These are phyloP conservation scores for Bipolaris oryzae DNA, from an alignment of 2,329 filamentous ascomycete species.

Conservation along the genomic window DNA sequence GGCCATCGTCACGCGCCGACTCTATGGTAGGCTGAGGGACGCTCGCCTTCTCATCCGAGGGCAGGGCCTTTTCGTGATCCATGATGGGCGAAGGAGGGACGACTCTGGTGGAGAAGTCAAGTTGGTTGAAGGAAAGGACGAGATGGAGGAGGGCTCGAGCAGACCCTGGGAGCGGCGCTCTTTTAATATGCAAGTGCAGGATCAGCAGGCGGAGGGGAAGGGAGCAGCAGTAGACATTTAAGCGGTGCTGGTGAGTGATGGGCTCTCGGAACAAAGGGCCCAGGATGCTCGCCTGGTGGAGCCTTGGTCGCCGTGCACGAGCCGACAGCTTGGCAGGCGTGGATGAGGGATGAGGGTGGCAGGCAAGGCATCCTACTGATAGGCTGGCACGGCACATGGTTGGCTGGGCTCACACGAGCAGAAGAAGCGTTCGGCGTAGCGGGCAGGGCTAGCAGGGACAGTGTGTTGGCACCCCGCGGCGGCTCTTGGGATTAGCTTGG, in stretches of 20 bases:
- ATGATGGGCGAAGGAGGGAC: constrained; percentile 20
- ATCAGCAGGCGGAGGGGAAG: constrained; percentile 36
- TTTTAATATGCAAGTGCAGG: constrained; percentile 31
- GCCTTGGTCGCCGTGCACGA: constrained; percentile 23
- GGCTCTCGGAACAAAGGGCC: constrained; percentile 34
- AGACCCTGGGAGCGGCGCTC: constrained; percentile 20
- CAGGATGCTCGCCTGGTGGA: constrained; percentile 23
- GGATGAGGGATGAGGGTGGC: constrained; percentile 19
- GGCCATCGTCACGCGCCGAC: constrained; percentile 14
- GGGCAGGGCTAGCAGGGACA: constrained; percentile 16
- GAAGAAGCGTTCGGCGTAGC: constrained; percentile 25
- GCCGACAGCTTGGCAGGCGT: constrained; percentile 32
- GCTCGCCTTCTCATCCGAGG: constrained; percentile 37
- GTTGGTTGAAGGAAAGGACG: constrained; percentile 8
- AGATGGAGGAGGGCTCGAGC: constrained; percentile 5
- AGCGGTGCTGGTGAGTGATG: constrained; percentile 22
- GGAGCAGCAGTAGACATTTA: constrained; percentile 30
- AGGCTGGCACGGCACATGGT: constrained; percentile 20
- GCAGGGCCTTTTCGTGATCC: constrained; percentile 36
- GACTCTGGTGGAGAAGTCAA: constrained; percentile 9
- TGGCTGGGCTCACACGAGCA: constrained; percentile 25
- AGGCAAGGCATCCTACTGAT: constrained; percentile 23
- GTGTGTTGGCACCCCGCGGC: constrained; percentile 23
- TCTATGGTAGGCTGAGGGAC: constrained; percentile 22
- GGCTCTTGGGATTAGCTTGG: constrained; percentile 23